Evolutionary conservation across 768 basidiomycete genomes (phyloP).

Genomic region (Kwoniella heveanensis): DNA sequence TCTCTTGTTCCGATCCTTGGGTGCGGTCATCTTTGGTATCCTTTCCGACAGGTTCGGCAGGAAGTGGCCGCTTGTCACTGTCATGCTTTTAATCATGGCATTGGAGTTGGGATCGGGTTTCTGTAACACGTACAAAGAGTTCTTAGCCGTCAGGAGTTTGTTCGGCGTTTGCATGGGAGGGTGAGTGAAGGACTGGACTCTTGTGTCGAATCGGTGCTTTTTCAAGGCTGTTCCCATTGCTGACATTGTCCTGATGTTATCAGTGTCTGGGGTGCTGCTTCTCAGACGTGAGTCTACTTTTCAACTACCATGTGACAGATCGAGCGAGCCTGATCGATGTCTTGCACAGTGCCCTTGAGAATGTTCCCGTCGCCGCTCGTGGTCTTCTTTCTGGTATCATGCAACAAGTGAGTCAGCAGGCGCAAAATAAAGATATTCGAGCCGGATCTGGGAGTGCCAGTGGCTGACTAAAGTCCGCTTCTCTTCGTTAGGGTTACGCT

Average conservation of each 20-base stretch:
- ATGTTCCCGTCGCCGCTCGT: constrained; percentile 80
- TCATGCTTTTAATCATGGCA: constrained; percentile 66
- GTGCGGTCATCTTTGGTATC: constrained; percentile 72
- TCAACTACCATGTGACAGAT: background rate
- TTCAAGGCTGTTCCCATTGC: background rate
- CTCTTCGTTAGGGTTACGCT: constrained; percentile 7
- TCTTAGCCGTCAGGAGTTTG: constrained; percentile 69
- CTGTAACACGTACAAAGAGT: constrained; percentile 71
- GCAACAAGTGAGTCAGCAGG: constrained; percentile 62
- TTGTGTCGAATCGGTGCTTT: no score
- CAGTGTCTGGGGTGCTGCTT: constrained; percentile 76
- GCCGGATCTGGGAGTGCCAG: no score
- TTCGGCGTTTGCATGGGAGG: constrained; percentile 64
- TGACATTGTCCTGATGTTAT: background rate
- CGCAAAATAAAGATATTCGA: background rate
- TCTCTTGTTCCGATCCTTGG: constrained; percentile 79
- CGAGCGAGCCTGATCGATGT: background rate
- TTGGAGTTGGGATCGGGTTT: constrained; percentile 82
- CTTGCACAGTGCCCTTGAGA: constrained; percentile 72
- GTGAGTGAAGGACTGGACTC: constrained; percentile 19
- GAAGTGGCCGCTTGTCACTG: constrained; percentile 73
- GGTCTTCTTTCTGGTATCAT: constrained; percentile 81
- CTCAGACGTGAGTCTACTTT: constrained; percentile 49
- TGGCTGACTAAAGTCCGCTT: no score
- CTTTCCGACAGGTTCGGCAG: constrained; percentile 86